Conservation (phyloP, 2,329 filamentous ascomycete species). For the Talaromyces sp. region DNA sequence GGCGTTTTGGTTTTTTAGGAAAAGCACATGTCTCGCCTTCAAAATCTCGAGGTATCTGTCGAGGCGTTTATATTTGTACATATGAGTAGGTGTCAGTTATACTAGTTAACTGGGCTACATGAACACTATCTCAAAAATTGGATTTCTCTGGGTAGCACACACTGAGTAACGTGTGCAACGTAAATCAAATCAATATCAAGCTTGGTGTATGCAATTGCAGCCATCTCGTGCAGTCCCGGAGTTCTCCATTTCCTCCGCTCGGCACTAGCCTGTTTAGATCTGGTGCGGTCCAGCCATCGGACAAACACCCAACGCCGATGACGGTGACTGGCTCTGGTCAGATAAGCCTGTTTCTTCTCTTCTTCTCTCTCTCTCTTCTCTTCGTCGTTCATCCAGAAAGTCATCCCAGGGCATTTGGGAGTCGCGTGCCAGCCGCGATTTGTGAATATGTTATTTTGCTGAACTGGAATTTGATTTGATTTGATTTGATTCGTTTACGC, state of each 20-base stretch:
- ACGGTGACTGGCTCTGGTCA: background rate
- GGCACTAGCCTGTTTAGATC: background rate
- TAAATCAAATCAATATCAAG: background rate
- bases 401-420: background rate
- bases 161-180: background rate
- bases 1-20: background rate
- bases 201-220: background rate
- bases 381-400: background rate
- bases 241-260: background rate
- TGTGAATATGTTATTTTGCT: background rate
- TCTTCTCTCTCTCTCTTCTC: background rate
- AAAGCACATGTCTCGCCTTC: background rate
- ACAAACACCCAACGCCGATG: background rate
- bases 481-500: background rate
- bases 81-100: background rate
- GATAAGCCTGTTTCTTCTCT: background rate
- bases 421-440: background rate
- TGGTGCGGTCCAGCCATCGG: background rate
- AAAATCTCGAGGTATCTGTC: background rate
- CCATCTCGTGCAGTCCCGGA: background rate
- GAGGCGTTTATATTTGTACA: background rate
- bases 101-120: background rate
- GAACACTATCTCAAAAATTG: background rate
- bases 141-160: background rate
- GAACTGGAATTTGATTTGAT: background rate